A percentile compares a stretch with the other conserved stretches of the same genome.
Conservation (phyloP, 345 rosid species). For the Noccaea caerulescens region DNA sequence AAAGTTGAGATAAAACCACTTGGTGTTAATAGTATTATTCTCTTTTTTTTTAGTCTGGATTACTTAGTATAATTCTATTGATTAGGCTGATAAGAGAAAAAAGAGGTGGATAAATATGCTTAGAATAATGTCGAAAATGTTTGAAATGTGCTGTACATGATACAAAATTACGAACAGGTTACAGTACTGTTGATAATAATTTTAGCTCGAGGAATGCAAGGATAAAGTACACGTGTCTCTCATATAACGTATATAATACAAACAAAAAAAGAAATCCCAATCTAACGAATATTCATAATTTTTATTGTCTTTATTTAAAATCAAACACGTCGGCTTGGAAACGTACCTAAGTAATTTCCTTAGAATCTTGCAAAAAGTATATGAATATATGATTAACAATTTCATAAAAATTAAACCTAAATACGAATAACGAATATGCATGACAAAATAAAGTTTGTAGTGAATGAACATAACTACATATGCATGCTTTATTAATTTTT, state of each 20-base stretch:
- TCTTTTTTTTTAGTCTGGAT: too few relatives aligned
- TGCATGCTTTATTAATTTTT: constrained; percentile 9
- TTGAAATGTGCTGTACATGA: too few relatives aligned
- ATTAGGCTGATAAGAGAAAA: too few relatives aligned
- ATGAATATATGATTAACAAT: not conserved
- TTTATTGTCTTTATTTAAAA: constrained; percentile 5
- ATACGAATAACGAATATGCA: constrained; percentile 19
- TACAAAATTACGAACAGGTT: too few relatives aligned
- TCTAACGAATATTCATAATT: constrained; percentile 10
- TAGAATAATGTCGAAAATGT: too few relatives aligned
- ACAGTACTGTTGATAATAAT: too few relatives aligned
- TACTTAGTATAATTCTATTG: too few relatives aligned
- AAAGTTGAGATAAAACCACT: too few relatives aligned
- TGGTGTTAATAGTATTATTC: too few relatives aligned
- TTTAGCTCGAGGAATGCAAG: too few relatives aligned
- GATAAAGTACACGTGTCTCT: constrained; percentile 9
- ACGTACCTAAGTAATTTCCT: not conserved
- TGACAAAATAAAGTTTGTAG: not conserved
- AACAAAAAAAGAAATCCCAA: not conserved
- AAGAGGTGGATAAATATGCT: too few relatives aligned
- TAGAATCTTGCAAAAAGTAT: constrained; percentile 7
- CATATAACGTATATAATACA: not conserved
- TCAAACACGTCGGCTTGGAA: not conserved
- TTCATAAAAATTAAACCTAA: not conserved
- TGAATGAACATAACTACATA: constrained; percentile 25